Evolutionary conservation across 2,329 filamentous ascomycete genomes (phyloP), one percentile per base, ranked within the genome.

Genomic region (Lachnellula arida): DNA sequence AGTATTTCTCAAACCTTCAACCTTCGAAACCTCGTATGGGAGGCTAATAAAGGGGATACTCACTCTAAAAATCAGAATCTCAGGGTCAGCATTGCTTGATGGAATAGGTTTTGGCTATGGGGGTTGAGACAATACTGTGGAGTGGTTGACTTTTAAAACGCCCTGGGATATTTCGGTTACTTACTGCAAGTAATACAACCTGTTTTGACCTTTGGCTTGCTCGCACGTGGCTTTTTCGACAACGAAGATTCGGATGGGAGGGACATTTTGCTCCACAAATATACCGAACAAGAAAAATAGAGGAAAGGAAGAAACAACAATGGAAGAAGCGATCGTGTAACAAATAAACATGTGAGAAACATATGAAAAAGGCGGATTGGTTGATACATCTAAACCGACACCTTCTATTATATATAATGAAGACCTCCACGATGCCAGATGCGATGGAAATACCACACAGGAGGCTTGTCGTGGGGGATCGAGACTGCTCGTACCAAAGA

Each of bases 131-230:
- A 32, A 32, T 32, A 32, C 8, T 32, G 28, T 32, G 2, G 28
- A 4, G 54, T 48, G 34, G n/a, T 25, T 44, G 14, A 19, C 39
- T n/a, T 52, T 25, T 19, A 9, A 3, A 15, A 12, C 49, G 8
- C 34, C 5, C 35, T 28, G 12, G 23, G n/a, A 19, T 7, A 9
- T 22, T 34, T 44, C 43, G n/a, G 11, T n/a, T 34, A 63, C 61
- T 49, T 51, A 63, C 83, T 86, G 83, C 83, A 87, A 67, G 81
- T 85, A 64, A 75, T 75, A 68, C 84, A 86, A 22, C 84, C 83
- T 0, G 82, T 85, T 71, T 84, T 86, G 56, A 85, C 82, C 66
- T 86, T 85, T 34, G 65, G 63, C 34, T 59, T 61, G 40, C 63
- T 64, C 6, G 64, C 62, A 49, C 65, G 53, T 17, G 57, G 54